Evolutionary conservation across 371 early-diverging fungal species (phyloP).

Genomic region (Dichotomocladium elegans): DNA sequence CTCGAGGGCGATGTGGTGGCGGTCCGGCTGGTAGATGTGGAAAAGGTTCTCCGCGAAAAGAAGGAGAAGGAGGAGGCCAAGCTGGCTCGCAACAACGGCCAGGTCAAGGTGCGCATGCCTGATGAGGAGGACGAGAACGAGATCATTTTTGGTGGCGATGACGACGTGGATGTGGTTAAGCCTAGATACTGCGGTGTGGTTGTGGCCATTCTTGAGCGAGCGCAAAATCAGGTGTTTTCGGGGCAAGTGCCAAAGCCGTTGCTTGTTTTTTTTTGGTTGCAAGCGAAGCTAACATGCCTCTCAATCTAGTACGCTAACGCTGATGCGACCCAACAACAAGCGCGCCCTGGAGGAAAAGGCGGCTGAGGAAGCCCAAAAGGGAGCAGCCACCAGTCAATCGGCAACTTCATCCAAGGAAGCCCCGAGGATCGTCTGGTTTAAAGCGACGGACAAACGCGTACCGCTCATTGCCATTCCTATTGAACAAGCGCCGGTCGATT

Average conservation of each 20-base stretch:
- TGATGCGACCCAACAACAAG: constrained; percentile 53
- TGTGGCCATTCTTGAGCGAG: constrained; percentile 61
- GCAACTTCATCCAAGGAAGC: constrained; percentile 13
- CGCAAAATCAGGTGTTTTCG: constrained; percentile 58
- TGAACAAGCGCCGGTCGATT: constrained; percentile 60
- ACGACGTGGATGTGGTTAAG: constrained; percentile 43
- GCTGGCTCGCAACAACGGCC: constrained; percentile 41
- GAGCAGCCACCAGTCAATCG: constrained; percentile 1
- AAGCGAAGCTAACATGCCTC: not conserved
- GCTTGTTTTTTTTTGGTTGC: too few relatives aligned
- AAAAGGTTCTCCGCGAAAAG: constrained; percentile 54
- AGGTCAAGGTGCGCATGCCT: constrained; percentile 26
- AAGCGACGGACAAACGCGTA: constrained; percentile 73
- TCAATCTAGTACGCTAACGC: constrained; percentile 33
- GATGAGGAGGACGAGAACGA: constrained; percentile 45
- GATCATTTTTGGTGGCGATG: constrained; percentile 45
- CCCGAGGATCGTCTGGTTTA: constrained; percentile 70
- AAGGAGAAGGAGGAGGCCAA: constrained; percentile 45
- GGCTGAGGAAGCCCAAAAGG: constrained; percentile 9
- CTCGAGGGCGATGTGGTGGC: constrained; percentile 84
- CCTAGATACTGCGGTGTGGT: constrained; percentile 61
- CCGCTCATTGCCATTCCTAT: constrained; percentile 72
- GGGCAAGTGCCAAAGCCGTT: constrained; percentile 32
- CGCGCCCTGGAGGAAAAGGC: constrained; percentile 37
- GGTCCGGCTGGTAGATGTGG: constrained; percentile 64